Conservation (phyloP, 2,329 filamentous ascomycete genomes). For the Rhynchosporium agropyri region DNA sequence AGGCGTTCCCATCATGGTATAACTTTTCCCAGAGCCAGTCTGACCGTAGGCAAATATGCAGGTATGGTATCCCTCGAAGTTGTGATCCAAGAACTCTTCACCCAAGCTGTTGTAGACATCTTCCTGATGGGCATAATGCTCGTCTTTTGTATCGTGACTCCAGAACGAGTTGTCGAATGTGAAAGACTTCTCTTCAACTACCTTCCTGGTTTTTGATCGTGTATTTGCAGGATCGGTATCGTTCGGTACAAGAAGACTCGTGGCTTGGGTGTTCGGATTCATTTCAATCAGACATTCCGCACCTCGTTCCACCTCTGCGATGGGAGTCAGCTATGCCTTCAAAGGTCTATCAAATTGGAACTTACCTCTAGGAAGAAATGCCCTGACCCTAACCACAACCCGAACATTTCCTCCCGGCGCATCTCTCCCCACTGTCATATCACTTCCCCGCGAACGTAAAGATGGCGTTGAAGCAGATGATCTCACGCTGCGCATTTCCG, state of each 20-base stretch:
- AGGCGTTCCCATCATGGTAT: slow-evolving; percentile 93
- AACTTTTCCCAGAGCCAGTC: slow-evolving; percentile 96
- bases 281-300: slow-evolving; percentile 88
- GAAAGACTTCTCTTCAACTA: slow-evolving; percentile 85
- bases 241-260: slow-evolving; percentile 73
- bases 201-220: slow-evolving; percentile 68
- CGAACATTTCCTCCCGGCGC: slow-evolving; percentile 72
- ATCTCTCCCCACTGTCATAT: slow-evolving; percentile 53
- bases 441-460: slow-evolving; percentile 71
- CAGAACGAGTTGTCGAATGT: slow-evolving; percentile 98
- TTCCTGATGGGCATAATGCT: slow-evolving; percentile 88
- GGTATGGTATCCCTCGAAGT: slow-evolving; percentile 98
- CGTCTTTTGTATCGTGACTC: slow-evolving; percentile 80
- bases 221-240: slow-evolving; percentile 56
- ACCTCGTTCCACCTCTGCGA: slow-evolving; percentile 74
- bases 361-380: slow-evolving; percentile 76
- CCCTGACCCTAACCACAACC: slow-evolving; percentile 80
- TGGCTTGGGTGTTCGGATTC: slow-evolving; percentile 85
- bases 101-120: slow-evolving; percentile 93
- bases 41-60: slow-evolving; percentile 99
- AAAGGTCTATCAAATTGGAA: not conserved
- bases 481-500: slow-evolving; percentile 47
- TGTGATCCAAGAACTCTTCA: slow-evolving; percentile 97
- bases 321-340: slow-evolving; percentile 5
- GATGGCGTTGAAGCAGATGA: slow-evolving; percentile 81